These are phyloP conservation scores for Phytophthora ohioensis DNA, from an alignment of 352 stramenopile genomes.

Conservation along the genomic window DNA sequence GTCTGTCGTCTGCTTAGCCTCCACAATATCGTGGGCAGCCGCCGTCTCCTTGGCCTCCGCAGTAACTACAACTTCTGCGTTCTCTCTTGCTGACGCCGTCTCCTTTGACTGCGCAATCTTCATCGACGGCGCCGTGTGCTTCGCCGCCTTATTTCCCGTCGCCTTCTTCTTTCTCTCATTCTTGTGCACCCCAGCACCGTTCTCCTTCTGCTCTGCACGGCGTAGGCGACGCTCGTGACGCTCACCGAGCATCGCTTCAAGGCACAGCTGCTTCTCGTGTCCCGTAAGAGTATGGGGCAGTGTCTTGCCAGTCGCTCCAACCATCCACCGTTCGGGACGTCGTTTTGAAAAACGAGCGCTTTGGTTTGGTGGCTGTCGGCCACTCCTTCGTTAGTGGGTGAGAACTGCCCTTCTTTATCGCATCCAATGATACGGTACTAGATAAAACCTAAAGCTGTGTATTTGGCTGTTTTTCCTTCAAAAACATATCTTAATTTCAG, in stretches of 20 bases:
- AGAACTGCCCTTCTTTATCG: background rate
- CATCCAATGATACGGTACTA: background rate
- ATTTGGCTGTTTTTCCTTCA: slow-evolving; percentile 1
- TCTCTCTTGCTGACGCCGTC: background rate
- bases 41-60: background rate
- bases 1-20: background rate
- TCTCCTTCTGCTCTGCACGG: background rate
- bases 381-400: slow-evolving; percentile 3
- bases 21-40: background rate
- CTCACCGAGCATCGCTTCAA: slow-evolving; percentile 3
- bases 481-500: background rate
- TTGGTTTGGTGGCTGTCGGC: background rate
- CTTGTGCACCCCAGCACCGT: background rate
- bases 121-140: slow-evolving; percentile 4
- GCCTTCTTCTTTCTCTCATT: background rate
- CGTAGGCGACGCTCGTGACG: background rate
- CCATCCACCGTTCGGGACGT: background rate
- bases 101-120: slow-evolving; percentile 2
- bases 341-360: slow-evolving; percentile 10
- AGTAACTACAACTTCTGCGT: background rate
- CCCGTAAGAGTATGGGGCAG: background rate
- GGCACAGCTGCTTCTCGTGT: background rate
- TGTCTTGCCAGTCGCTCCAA: background rate
- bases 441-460: slow-evolving; percentile 15
- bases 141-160: background rate